phyloP scores from a whole-genome alignment of 1,284 basidiomycete species.

The Coniferiporia weirii region DNA sequence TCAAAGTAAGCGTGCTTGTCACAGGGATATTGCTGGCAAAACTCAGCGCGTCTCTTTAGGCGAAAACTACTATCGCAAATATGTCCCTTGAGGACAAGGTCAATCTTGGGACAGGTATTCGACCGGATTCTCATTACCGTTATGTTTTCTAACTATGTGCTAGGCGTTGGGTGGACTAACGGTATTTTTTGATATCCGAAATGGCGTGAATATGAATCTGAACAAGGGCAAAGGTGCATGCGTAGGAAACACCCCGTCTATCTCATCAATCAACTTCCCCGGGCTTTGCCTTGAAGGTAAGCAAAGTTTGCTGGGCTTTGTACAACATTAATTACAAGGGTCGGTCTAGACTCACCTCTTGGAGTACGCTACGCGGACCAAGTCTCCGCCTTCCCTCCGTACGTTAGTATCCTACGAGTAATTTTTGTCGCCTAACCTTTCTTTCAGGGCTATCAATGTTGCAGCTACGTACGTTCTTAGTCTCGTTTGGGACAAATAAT shows the following conservation, averaged over 20 bases:
- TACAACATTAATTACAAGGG: neutral
- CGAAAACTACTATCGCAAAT: constrained; percentile 41
- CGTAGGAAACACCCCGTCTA: constrained; percentile 62
- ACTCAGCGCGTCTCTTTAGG: constrained; percentile 27
- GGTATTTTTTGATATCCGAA: neutral
- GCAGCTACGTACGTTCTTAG: constrained; percentile 50
- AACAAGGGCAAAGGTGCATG: constrained; percentile 41
- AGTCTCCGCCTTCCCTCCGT: constrained; percentile 68
- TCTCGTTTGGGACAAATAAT: neutral
- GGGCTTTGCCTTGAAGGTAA: constrained; percentile 67
- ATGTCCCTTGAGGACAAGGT: constrained; percentile 50
- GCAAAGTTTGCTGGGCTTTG: no score
- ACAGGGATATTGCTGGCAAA: neutral
- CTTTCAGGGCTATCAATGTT: constrained; percentile 54
- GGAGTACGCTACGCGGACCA: constrained; percentile 62
- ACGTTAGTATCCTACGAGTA: constrained; percentile 19
- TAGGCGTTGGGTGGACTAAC: constrained; percentile 12
- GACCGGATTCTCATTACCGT: neutral
- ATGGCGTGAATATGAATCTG: neutral
- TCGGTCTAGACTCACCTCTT: constrained; percentile 42
- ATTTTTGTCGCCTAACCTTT: neutral
- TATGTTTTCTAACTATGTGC: neutral
- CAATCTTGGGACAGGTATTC: constrained; percentile 46
- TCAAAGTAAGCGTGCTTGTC: constrained; percentile 35
- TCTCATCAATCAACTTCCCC: constrained; percentile 56